These are phyloP conservation scores for Mortierella claussenii DNA, from an alignment of 192 early-diverging fungal species.

Conservation along the genomic window DNA sequence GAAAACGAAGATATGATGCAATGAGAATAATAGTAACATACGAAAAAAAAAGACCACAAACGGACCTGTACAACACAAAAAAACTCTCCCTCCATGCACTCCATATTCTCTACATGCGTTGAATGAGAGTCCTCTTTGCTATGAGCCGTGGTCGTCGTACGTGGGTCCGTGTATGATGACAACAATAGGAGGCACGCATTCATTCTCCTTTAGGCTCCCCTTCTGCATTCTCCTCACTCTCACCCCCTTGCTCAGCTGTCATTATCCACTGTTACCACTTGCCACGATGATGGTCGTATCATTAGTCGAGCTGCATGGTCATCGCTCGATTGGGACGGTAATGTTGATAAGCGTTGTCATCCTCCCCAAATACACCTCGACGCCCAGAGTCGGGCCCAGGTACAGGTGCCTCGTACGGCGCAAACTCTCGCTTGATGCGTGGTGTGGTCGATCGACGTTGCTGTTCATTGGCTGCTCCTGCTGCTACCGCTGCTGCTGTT, in stretches of 20 bases:
- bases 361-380: slow-evolving; percentile 4
- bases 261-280: too few species aligned
- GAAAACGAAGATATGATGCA: slow-evolving; percentile 1
- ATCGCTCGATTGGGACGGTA: not conserved
- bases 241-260: too few species aligned
- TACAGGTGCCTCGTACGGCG: slow-evolving; percentile 6
- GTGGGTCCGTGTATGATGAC: too few species aligned
- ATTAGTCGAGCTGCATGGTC: slow-evolving; percentile 9
- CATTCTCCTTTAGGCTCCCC: too few species aligned
- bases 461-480: not conserved
- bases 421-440: not conserved
- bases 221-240: too few species aligned
- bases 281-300: too few species aligned
- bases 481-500: not conserved
- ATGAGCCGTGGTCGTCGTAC: too few species aligned
- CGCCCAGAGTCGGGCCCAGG: slow-evolving; percentile 34
- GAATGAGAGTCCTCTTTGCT: too few species aligned
- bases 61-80: too few species aligned
- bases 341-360: not conserved
- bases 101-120: too few species aligned
- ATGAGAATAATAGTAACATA: not conserved
- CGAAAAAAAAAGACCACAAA: slow-evolving; percentile 2
- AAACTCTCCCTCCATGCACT: too few species aligned
- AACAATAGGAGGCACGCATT: too few species aligned
- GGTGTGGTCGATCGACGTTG: slow-evolving; percentile 2